Conservation (phyloP, 2,329 filamentous ascomycete genomes). For the Colletotrichum melonis region DNA sequence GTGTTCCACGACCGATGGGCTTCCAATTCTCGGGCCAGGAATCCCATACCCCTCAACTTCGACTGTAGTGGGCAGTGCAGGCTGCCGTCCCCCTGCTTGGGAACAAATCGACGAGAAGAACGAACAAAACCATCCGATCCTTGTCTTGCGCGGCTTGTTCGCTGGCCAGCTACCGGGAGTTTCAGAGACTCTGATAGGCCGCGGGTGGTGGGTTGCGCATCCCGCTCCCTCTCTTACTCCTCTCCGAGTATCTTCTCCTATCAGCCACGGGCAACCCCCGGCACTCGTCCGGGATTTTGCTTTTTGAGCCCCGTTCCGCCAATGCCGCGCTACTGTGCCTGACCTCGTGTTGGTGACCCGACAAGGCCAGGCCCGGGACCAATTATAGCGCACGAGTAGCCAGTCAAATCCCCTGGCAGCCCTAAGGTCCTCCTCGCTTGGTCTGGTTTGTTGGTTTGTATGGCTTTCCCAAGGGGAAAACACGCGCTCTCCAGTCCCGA, state of each 20-base stretch:
- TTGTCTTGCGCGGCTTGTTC: conserved; percentile 7
- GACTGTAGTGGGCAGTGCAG: conserved; percentile 1
- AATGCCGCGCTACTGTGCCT: conserved; percentile 33
- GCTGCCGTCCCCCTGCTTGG: neutral
- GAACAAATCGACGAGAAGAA: neutral
- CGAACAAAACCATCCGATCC: conserved; percentile 14
- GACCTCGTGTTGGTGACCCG: conserved; percentile 32
- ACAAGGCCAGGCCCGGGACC: conserved; percentile 4
- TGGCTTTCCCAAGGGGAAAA: neutral
- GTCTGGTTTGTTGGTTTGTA: neutral
- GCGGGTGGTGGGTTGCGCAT: neutral
- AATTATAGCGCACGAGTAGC: conserved; percentile 24
- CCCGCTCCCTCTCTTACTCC: neutral
- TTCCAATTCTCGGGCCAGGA: neutral
- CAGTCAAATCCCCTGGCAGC: conserved; percentile 1
- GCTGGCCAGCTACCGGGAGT: conserved; percentile 19
- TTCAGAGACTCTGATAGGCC: conserved; percentile 17
- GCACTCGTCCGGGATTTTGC: conserved; percentile 18
- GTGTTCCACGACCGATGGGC: neutral
- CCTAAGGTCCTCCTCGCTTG: conserved; percentile 1
- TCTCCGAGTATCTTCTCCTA: neutral
- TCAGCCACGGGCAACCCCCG: neutral
- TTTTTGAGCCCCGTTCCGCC: conserved; percentile 17
- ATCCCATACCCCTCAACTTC: neutral
- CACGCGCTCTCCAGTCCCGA: neutral